Conservation (phyloP, 352 stramenopile genomes). For the Globisporangium canariense region DNA sequence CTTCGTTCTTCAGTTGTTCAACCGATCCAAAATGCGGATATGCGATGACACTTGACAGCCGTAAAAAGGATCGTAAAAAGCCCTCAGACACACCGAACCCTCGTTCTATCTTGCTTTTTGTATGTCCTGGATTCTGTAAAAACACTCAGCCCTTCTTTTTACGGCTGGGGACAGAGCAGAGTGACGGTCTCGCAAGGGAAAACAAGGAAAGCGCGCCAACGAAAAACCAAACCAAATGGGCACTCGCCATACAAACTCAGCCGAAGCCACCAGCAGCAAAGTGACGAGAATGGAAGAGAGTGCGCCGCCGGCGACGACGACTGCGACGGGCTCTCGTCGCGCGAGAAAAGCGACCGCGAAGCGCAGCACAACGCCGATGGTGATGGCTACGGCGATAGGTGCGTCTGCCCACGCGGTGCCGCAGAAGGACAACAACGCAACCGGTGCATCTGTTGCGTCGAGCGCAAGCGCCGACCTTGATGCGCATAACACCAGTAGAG, state of each 20-base stretch:
- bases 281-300: constrained; percentile 13
- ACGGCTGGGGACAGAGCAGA: constrained; percentile 1
- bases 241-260: constrained; percentile 8
- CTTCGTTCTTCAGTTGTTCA: neutral
- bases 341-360: neutral
- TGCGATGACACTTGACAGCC: neutral
- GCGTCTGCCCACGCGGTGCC: neutral
- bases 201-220: constrained; percentile 5
- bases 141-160: neutral
- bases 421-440: neutral
- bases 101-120: constrained; percentile 1
- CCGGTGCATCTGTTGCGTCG: neutral
- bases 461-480: neutral
- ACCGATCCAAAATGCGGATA: constrained; percentile 8
- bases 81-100: neutral
- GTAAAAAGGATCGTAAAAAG: constrained; percentile 14
- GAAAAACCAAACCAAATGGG: neutral
- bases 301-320: neutral
- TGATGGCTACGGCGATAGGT: neutral
- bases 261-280: neutral
- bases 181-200: neutral
- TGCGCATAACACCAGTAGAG: neutral
- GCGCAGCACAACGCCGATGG: neutral
- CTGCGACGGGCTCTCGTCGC: neutral
- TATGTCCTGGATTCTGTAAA: neutral